phyloP scores from a whole-genome alignment of 78 protist genomes.

The Mastigamoeba balamuthi region DNA sequence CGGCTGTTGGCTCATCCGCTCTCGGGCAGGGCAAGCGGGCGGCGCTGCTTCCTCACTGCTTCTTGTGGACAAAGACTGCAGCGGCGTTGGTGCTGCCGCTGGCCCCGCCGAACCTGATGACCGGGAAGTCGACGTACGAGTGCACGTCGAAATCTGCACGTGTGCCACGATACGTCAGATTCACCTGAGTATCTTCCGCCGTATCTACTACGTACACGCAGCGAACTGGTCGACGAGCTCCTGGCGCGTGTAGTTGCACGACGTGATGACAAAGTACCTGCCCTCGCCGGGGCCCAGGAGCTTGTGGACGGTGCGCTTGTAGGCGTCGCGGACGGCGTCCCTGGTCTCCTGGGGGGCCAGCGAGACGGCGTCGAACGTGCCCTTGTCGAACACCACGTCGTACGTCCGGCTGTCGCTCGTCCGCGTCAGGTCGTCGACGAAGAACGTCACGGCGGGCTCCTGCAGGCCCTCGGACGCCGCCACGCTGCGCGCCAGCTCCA shows the following conservation, averaged over 20 bases:
- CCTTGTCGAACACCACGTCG: slow-evolving; percentile 33
- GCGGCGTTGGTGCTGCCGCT: too few species aligned
- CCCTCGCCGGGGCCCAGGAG: not conserved
- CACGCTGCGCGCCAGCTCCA: slow-evolving; percentile 18
- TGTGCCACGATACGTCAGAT: too few species aligned
- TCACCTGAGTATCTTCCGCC: too few species aligned
- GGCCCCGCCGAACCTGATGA: too few species aligned
- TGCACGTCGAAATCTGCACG: too few species aligned
- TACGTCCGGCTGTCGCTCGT: not conserved
- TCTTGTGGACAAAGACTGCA: too few species aligned
- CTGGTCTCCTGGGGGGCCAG: slow-evolving; percentile 5
- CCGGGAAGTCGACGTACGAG: too few species aligned
- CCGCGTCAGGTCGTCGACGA: slow-evolving; percentile 26
- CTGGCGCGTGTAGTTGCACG: slow-evolving; percentile 28
- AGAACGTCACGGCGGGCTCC: slow-evolving; percentile 19
- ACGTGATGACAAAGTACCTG: slow-evolving; percentile 22
- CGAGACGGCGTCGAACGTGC: slow-evolving; percentile 50
- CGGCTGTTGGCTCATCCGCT: too few species aligned
- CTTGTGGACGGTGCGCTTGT: not conserved
- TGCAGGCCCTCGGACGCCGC: not conserved
- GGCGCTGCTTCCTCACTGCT: too few species aligned
- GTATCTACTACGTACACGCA: too few species aligned
- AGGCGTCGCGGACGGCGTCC: slow-evolving; percentile 6
- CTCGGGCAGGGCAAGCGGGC: too few species aligned
- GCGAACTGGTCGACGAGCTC: too few species aligned